A percentile compares a stretch with the other conserved stretches of the same genome.
phyloP scores from a whole-genome alignment of 2,329 filamentous ascomycete species.

The Aspergillus neoniger region DNA sequence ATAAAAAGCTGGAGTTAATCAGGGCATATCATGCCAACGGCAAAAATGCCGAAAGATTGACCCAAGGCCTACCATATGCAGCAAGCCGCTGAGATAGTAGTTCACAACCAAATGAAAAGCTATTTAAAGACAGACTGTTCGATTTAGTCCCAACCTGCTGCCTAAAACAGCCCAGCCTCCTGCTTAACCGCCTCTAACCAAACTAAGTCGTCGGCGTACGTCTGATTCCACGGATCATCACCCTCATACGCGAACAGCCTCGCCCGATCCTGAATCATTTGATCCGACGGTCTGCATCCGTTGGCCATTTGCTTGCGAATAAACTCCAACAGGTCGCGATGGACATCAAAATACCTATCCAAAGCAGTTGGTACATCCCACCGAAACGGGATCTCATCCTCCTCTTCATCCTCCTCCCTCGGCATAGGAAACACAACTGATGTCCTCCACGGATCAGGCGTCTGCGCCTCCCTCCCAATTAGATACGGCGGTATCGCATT shows the following conservation, averaged over 20 bases:
- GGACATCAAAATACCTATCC: neutral
- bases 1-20: no score
- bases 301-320: neutral
- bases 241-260: neutral
- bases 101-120: neutral
- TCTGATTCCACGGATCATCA: constrained; percentile 8
- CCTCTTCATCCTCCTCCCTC: neutral
- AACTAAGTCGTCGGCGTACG: constrained; percentile 1
- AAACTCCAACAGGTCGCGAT: neutral
- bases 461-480: constrained; percentile 31
- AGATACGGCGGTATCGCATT: constrained; percentile 38
- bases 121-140: no score
- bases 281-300: neutral
- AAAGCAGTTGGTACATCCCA: constrained; percentile 3
- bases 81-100: no score
- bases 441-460: constrained; percentile 26
- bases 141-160: no score
- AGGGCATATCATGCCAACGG: no score
- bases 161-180: neutral
- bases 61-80: no score
- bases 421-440: neutral
- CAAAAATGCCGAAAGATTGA: no score
- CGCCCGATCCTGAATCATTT: neutral
- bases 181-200: neutral
- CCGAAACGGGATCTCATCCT: neutral